Evolutionary conservation across 2,329 filamentous ascomycete species (phyloP).

Genomic region (Chaetothyriales sp.): DNA sequence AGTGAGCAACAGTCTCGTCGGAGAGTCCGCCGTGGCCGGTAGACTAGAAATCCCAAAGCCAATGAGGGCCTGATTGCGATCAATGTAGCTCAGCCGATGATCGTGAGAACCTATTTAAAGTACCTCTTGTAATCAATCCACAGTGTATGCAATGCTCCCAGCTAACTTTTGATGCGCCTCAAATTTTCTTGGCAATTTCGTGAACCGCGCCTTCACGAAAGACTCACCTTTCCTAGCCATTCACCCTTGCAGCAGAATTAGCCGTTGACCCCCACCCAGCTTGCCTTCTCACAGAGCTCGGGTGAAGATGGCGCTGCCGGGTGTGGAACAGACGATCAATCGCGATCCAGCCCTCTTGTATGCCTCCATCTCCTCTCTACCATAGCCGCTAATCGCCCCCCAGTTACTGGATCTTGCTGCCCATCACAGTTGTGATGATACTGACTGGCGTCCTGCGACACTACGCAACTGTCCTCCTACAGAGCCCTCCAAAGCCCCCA

Average conservation of each 20-base stretch:
- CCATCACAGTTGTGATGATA: conserved; percentile 96
- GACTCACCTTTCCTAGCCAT: too few relatives aligned
- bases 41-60: too few relatives aligned
- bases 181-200: neutral
- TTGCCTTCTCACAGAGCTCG: neutral
- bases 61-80: neutral
- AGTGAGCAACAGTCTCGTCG: neutral
- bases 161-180: too few relatives aligned
- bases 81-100: neutral
- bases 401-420: conserved; percentile 97
- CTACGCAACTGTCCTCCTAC: conserved; percentile 87
- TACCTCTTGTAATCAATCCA: neutral
- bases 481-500: conserved; percentile 65
- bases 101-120: neutral
- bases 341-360: conserved; percentile 97
- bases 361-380: conserved; percentile 24
- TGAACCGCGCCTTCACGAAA: too few relatives aligned
- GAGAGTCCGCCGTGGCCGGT: neutral
- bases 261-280: too few relatives aligned
- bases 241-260: too few relatives aligned
- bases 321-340: conserved; percentile 86
- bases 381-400: conserved; percentile 4
- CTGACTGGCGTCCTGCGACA: conserved; percentile 90
- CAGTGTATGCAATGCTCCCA: neutral
- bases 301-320: conserved; percentile 13